A percentile compares a stretch with the other conserved stretches of the same genome.
These are phyloP conservation scores for Volutella citrinella DNA, from an alignment of 2,329 filamentous ascomycete genomes.

Conservation along the genomic window DNA sequence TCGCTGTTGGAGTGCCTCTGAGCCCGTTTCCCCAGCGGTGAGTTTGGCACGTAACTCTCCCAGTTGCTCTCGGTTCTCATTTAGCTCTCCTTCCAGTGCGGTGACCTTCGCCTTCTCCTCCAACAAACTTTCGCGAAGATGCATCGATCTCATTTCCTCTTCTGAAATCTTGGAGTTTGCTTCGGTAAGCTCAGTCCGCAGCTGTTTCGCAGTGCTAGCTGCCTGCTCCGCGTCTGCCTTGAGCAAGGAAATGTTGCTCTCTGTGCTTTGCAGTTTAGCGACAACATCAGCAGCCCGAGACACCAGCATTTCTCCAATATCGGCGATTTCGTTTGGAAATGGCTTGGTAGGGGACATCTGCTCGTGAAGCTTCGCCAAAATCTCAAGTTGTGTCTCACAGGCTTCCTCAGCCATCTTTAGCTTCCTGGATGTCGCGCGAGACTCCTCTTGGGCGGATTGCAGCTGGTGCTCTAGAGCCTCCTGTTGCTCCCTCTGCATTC, in stretches of 20 bases:
- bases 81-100: conserved; percentile 55
- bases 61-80: conserved; percentile 67
- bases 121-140: conserved; percentile 51
- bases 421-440: conserved; percentile 47
- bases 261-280: conserved; percentile 56
- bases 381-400: conserved; percentile 48
- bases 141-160: conserved; percentile 49
- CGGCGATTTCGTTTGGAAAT: conserved; percentile 53
- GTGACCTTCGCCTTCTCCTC: conserved; percentile 52
- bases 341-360: conserved; percentile 54
- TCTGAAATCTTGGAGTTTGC: conserved; percentile 50
- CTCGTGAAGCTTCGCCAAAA: conserved; percentile 56
- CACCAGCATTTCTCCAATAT: conserved; percentile 59
- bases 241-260: conserved; percentile 58
- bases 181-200: conserved; percentile 56
- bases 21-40: conserved; percentile 79
- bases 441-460: conserved; percentile 53
- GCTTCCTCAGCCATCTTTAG: conserved; percentile 49
- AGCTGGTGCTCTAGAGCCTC: conserved; percentile 58
- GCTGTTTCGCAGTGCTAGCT: conserved; percentile 49
- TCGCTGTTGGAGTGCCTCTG: conserved; percentile 71
- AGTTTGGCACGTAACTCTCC: conserved; percentile 67
- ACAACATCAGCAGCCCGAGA: conserved; percentile 56
- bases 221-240: conserved; percentile 62
- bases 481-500: conserved; percentile 57